Percentiles rank a stretch among this genome's conserved stretches.
Evolutionary conservation across 441 rosid genomes (phyloP).

Genomic region (Corymbia citriodora): DNA sequence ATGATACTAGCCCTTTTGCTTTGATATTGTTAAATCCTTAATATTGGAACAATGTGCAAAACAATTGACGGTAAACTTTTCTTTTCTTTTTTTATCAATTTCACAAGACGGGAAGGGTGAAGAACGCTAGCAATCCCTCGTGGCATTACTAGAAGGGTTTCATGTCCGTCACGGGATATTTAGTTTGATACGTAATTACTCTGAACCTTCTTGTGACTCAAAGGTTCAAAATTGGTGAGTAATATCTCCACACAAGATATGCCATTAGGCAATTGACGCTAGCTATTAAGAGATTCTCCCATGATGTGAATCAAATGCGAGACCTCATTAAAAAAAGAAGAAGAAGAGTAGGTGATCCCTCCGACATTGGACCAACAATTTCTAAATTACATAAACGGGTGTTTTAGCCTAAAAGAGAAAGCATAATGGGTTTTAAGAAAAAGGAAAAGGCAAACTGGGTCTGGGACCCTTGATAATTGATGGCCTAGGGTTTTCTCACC

Average conservation of each 20-base stretch:
- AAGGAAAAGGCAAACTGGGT: background rate
- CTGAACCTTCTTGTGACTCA: rapidly evolving
- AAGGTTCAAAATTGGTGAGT: background rate
- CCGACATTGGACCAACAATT: background rate
- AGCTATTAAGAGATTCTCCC: background rate
- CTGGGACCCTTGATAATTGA: background rate
- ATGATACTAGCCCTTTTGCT: background rate
- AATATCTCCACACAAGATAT: background rate
- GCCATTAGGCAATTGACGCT: rapidly evolving
- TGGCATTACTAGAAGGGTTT: background rate
- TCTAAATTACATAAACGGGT: background rate
- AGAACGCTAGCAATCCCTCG: background rate
- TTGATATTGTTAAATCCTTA: background rate
- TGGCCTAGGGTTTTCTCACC: background rate
- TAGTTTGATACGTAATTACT: rapidly evolving
- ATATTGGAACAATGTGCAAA: background rate
- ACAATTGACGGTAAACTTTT: background rate
- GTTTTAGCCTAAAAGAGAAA: background rate
- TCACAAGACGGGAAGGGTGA: background rate
- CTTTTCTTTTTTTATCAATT: background rate
- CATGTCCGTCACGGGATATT: rapidly evolving
- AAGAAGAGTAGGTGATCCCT: background rate
- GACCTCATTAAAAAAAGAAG: background rate
- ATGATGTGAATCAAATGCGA: rapidly evolving
- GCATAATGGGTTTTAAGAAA: background rate